Evolutionary conservation across 495 filamentous ascomycete genomes (phyloP).

Genomic region (Haplographium delicatum): DNA sequence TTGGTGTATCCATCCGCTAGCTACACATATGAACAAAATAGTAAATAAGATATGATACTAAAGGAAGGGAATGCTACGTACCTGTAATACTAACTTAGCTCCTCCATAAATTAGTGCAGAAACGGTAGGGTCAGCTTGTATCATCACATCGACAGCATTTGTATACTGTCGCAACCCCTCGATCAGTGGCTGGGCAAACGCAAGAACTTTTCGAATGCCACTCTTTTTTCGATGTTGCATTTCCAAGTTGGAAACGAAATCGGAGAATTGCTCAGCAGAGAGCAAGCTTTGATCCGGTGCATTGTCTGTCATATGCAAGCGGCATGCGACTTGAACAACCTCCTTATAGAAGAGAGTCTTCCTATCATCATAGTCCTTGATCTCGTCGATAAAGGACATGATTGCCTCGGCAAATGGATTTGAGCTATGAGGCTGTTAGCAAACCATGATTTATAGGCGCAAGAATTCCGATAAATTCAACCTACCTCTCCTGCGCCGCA

Average conservation of each 20-base stretch:
- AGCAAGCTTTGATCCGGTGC: constrained; percentile 9
- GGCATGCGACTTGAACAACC: constrained; percentile 10
- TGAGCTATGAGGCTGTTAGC: not conserved
- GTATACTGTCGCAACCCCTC: constrained; percentile 9
- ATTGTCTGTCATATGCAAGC: constrained; percentile 9
- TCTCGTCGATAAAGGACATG: constrained; percentile 11
- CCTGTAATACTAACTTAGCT: constrained; percentile 11
- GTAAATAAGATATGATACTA: too few relatives aligned
- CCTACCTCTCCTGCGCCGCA: not conserved
- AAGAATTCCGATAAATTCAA: not conserved
- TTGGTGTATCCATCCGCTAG: constrained; percentile 8
- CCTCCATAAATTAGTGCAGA: constrained; percentile 24
- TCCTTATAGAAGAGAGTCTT: constrained; percentile 17
- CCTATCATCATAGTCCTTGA: constrained; percentile 10
- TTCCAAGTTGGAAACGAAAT: constrained; percentile 9
- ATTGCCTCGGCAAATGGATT: constrained; percentile 34
- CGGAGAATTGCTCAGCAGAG: constrained; percentile 11
- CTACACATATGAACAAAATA: too few relatives aligned
- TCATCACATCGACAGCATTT: constrained; percentile 12
- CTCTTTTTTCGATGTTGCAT: constrained; percentile 11
- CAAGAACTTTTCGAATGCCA: constrained; percentile 13
- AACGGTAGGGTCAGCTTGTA: constrained; percentile 10
- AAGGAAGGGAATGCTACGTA: too few relatives aligned
- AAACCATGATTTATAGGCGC: not conserved
- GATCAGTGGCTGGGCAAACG: constrained; percentile 6